Percentiles rank a stretch among this genome's conserved stretches.
Evolutionary conservation across 805 yeast genomes (phyloP).

Genomic region (Candida manassasensis): DNA sequence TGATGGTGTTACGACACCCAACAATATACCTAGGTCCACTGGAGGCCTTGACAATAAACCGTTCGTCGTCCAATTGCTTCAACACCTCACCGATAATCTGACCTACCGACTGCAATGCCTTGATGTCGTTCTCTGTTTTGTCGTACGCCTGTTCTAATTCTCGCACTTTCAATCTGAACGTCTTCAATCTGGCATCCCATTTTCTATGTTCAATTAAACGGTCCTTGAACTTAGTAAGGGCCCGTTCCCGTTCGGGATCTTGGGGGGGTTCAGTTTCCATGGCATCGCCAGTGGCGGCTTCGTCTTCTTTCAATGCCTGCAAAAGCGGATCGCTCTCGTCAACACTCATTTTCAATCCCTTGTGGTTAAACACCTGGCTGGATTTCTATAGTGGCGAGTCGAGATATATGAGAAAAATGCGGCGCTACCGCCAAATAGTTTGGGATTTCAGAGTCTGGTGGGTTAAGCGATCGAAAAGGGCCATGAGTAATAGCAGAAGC

Average conservation of each 20-base stretch:
- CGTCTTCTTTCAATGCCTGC: slow-evolving; percentile 53
- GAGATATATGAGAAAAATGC: too few relatives aligned
- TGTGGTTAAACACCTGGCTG: too few relatives aligned
- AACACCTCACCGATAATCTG: slow-evolving; percentile 96
- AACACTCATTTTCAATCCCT: slow-evolving; percentile 37
- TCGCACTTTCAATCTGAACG: slow-evolving; percentile 74
- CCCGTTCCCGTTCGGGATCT: slow-evolving; percentile 73
- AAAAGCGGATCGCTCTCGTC: slow-evolving; percentile 75
- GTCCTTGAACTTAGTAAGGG: slow-evolving; percentile 72
- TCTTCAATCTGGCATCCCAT: slow-evolving; percentile 89
- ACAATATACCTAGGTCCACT: slow-evolving; percentile 97
- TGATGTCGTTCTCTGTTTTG: slow-evolving; percentile 94
- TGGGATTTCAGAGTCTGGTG: too few relatives aligned
- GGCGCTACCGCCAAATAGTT: too few relatives aligned
- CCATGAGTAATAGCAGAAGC: too few relatives aligned
- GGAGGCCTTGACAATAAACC: slow-evolving; percentile 93
- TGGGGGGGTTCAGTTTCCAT: slow-evolving; percentile 24
- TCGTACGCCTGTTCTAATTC: slow-evolving; percentile 79
- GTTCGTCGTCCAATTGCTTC: slow-evolving; percentile 90
- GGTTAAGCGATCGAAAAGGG: too few relatives aligned
- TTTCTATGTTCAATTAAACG: slow-evolving; percentile 89
- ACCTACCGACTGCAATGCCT: slow-evolving; percentile 94
- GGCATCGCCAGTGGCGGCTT: slow-evolving; percentile 19
- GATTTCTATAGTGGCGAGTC: too few relatives aligned
- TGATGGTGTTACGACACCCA: slow-evolving; percentile 92